Percentiles rank a stretch among this genome's conserved stretches.
Evolutionary conservation across 2,329 filamentous ascomycete species (phyloP).

Genomic region (Aspergillus bombycis): DNA sequence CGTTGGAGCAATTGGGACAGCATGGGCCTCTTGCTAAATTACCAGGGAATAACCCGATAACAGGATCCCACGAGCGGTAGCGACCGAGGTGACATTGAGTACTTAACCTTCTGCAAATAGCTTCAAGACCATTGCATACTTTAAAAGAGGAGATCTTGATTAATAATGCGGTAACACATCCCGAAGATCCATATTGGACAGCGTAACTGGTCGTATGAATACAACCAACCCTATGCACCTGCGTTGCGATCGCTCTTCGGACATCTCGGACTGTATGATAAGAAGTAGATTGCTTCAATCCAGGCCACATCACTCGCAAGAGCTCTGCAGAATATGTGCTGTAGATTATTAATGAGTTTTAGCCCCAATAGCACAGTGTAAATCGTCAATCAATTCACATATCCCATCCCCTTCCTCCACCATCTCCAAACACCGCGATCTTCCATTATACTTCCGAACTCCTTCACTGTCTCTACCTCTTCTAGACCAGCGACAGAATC

Average conservation of each 20-base stretch:
- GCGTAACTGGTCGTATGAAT: background rate
- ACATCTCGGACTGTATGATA: background rate
- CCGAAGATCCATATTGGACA: background rate
- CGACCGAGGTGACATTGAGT: background rate
- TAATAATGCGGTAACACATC: background rate
- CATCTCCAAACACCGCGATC: slow-evolving; percentile 61
- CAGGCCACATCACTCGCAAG: background rate
- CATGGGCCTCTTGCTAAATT: slow-evolving; percentile 16
- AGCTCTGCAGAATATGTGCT: background rate
- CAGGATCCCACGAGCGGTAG: background rate
- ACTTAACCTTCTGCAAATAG: background rate
- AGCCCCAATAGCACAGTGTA: background rate
- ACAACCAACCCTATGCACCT: background rate
- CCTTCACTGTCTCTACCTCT: slow-evolving; percentile 66
- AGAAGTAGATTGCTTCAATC: background rate
- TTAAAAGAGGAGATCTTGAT: background rate
- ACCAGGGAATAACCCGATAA: slow-evolving; percentile 22
- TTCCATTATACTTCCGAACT: slow-evolving; percentile 67
- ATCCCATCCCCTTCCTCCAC: slow-evolving; percentile 72
- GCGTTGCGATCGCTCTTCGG: background rate
- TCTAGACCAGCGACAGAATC: slow-evolving; percentile 42
- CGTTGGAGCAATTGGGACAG: slow-evolving; percentile 22
- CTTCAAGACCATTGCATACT: background rate
- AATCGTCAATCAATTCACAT: slow-evolving; percentile 25
- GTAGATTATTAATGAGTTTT: background rate